These are phyloP conservation scores for Aspergillus ostianus DNA, from an alignment of 495 filamentous ascomycete genomes.

Conservation along the genomic window DNA sequence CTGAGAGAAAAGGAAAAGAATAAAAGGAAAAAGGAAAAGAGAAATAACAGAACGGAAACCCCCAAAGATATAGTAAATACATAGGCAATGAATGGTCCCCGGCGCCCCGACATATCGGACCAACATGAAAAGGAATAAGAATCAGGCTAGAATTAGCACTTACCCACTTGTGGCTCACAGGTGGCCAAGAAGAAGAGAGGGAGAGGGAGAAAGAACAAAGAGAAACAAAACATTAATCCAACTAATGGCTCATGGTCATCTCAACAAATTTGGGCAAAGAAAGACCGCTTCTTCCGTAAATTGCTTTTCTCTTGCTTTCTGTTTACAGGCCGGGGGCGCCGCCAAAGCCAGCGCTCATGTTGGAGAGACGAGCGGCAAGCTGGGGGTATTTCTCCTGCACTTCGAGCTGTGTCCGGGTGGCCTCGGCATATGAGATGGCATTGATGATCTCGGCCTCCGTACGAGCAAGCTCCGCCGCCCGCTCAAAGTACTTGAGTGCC, in stretches of 20 bases:
- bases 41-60: constrained; percentile 25
- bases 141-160: constrained; percentile 9
- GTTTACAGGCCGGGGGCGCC: constrained; percentile 37
- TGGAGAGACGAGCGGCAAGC: constrained; percentile 76
- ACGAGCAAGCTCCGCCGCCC: constrained; percentile 89
- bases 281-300: neutral
- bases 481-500: constrained; percentile 95
- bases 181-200: constrained; percentile 5
- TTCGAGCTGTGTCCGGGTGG: constrained; percentile 93
- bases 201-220: constrained; percentile 18
- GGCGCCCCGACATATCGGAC: constrained; percentile 22
- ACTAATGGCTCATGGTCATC: constrained; percentile 7
- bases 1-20: constrained; percentile 1
- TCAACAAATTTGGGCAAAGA: neutral
- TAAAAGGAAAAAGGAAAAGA: constrained; percentile 4
- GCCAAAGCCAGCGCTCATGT: constrained; percentile 59
- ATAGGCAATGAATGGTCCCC: constrained; percentile 28
- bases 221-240: constrained; percentile 12
- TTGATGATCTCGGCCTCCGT: constrained; percentile 96
- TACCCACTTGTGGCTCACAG: neutral
- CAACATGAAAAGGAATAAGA: constrained; percentile 15
- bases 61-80: constrained; percentile 38
- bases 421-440: constrained; percentile 94
- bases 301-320: neutral
- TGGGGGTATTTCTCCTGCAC: constrained; percentile 99